Evolutionary conservation across 2,329 filamentous ascomycete species (phyloP).

Genomic region (Lizonia empirigonia): DNA sequence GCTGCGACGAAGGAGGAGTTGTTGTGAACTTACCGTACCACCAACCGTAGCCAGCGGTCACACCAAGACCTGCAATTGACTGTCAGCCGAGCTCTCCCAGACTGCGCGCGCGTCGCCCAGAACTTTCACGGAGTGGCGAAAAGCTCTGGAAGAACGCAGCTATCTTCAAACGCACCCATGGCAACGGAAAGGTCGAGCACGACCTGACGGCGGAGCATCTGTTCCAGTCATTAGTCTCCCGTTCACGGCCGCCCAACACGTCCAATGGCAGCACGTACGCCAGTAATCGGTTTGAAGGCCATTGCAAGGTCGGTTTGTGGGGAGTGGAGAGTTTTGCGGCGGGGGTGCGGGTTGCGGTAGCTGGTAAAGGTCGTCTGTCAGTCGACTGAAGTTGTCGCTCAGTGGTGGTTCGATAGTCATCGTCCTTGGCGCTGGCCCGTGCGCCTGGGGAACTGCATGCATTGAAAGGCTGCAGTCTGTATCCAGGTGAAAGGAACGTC

Average conservation of each 20-base stretch:
- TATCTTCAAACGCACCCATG: conserved; percentile 59
- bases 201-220: conserved; percentile 70
- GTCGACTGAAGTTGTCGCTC: conserved; percentile 33
- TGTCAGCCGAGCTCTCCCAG: conserved; percentile 32
- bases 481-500: conserved; percentile 23
- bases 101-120: conserved; percentile 6
- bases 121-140: conserved; percentile 7
- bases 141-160: background rate
- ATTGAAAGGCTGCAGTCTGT: conserved; percentile 17
- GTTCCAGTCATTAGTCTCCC: conserved; percentile 36
- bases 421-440: conserved; percentile 19
- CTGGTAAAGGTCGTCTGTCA: conserved; percentile 34
- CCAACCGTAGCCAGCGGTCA: conserved; percentile 67
- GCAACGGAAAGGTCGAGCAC: conserved; percentile 71
- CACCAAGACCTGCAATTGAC: conserved; percentile 61
- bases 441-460: conserved; percentile 26
- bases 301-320: conserved; percentile 39
- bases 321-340: conserved; percentile 38
- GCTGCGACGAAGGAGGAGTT: background rate
- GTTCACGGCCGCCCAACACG: conserved; percentile 15
- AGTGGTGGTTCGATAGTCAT: conserved; percentile 29
- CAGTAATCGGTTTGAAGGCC: conserved; percentile 58
- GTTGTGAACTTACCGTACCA: conserved; percentile 64
- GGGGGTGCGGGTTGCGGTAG: conserved; percentile 35
- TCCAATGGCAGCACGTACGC: conserved; percentile 53